Evolutionary conservation across 2,329 filamentous ascomycete genomes (phyloP), one percentile per base, ranked within the genome.

Genomic region (Aspergillus luchuensis): DNA sequence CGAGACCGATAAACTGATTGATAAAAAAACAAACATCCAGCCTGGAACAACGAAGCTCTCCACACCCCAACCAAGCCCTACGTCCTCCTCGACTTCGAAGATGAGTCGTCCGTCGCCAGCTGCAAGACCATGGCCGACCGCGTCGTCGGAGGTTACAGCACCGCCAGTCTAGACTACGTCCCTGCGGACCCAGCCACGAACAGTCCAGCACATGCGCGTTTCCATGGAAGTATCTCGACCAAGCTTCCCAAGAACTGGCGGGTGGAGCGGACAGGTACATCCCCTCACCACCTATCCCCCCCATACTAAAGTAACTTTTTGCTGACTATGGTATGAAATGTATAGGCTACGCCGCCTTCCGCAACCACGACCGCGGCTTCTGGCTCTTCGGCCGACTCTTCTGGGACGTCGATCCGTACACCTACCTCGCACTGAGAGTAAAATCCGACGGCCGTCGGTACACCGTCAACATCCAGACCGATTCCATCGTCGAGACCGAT

Each of bases 401-500:
- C 21, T 97, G 92, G 91, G 89, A 98, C 73, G 89, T 97, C 56
- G 93, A 97, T 71, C 88, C 91, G 2, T 98, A 96, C 78, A 81
- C 85, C 11, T 97, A 92, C 77, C 87, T 99, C 8, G 94, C 92
- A 0, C 78, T 99, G 71, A 89, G 93, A 13, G 84, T 99, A 69
- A 95, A 92, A 75, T 94, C 91, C 3, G 95, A 98, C 73, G 93
- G 92, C 15, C 84, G 95, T 61, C 90, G 91, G 70, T 99, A 98
- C 80, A 91, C 97, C 60, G 87, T 99, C 71, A 99, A 99, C 76
- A 81, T 99, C 15, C 95, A 98, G 80, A 97, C 93, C 3, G 94
- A 99, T 73, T 91, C 91, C 1, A 89, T 99, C 58, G 91, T 97
- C 51, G 91, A 92, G 10, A 94, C 92, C n/a, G 95, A 99, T 75